A percentile compares a stretch with the other conserved stretches of the same genome.
phyloP scores from a whole-genome alignment of 768 basidiomycete genomes.

The Suillus decipiens region DNA sequence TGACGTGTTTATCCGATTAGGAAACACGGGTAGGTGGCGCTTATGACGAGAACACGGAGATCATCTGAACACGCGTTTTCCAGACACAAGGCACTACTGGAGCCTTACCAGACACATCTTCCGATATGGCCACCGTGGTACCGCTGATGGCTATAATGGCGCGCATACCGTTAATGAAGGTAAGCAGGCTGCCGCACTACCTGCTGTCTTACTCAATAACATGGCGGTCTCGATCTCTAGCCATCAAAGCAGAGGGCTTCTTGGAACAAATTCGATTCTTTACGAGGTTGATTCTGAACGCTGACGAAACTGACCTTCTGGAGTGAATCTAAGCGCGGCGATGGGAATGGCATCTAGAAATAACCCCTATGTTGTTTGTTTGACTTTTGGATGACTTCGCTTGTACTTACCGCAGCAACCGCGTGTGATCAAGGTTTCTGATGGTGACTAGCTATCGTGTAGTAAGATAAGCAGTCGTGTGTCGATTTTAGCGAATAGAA shows the following conservation, averaged over 20 bases:
- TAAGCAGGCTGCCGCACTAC: slow-evolving; percentile 8
- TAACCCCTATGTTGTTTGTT: slow-evolving; percentile 2
- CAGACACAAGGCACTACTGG: slow-evolving; percentile 50
- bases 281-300: slow-evolving; percentile 34
- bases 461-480: background rate
- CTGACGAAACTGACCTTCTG: slow-evolving; percentile 29
- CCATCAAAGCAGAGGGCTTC: slow-evolving; percentile 31
- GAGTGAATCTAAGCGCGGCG: slow-evolving; percentile 13
- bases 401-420: background rate
- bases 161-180: slow-evolving; percentile 33
- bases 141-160: slow-evolving; percentile 37
- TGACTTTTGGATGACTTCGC: background rate
- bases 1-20: slow-evolving; percentile 11
- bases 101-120: slow-evolving; percentile 47
- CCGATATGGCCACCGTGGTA: slow-evolving; percentile 42
- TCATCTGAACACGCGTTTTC: slow-evolving; percentile 21
- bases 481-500: background rate
- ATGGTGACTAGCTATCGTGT: background rate
- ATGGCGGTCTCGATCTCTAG: slow-evolving; percentile 15
- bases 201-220: slow-evolving; percentile 12
- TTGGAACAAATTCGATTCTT: slow-evolving; percentile 35
- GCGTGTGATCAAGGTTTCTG: background rate
- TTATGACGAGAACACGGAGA: slow-evolving; percentile 19
- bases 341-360: background rate
- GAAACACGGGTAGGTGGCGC: slow-evolving; percentile 24